A percentile compares a stretch with the other conserved stretches of the same genome.
Conservation (phyloP, 805 yeast genomes). For the Candida sithepensis region DNA sequence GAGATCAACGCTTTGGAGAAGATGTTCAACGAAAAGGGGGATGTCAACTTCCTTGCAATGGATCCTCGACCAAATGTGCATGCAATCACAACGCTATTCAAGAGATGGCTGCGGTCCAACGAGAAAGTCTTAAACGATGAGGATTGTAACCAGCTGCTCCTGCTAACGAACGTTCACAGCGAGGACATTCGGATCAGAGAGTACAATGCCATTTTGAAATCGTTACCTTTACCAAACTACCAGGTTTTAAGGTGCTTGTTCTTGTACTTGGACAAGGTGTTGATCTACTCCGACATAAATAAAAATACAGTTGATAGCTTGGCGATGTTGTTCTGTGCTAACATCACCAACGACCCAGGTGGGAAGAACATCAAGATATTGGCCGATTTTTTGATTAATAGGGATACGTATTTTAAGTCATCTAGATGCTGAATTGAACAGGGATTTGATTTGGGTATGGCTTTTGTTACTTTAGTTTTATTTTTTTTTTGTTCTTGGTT, state of each 20-base stretch:
- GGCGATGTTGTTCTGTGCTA: conserved; percentile 25
- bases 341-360: conserved; percentile 15
- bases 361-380: conserved; percentile 16
- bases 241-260: conserved; percentile 59
- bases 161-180: conserved; percentile 47
- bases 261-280: conserved; percentile 57
- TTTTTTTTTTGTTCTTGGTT: background rate
- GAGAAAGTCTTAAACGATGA: conserved; percentile 10
- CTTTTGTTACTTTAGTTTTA: background rate
- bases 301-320: conserved; percentile 75
- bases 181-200: conserved; percentile 35
- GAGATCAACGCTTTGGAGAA: conserved; percentile 15
- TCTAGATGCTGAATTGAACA: background rate
- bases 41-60: conserved; percentile 10
- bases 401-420: conserved; percentile 9
- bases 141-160: conserved; percentile 17
- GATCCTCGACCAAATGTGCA: conserved; percentile 55
- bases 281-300: conserved; percentile 53
- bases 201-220: conserved; percentile 20
- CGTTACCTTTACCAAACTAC: conserved; percentile 51
- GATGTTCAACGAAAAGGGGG: conserved; percentile 12
- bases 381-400: conserved; percentile 12
- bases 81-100: conserved; percentile 76
- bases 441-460: background rate
- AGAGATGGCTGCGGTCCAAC: conserved; percentile 66